Evolutionary conservation across 2,329 filamentous ascomycete species (phyloP).

Genomic region (Monosporascus sp.): DNA sequence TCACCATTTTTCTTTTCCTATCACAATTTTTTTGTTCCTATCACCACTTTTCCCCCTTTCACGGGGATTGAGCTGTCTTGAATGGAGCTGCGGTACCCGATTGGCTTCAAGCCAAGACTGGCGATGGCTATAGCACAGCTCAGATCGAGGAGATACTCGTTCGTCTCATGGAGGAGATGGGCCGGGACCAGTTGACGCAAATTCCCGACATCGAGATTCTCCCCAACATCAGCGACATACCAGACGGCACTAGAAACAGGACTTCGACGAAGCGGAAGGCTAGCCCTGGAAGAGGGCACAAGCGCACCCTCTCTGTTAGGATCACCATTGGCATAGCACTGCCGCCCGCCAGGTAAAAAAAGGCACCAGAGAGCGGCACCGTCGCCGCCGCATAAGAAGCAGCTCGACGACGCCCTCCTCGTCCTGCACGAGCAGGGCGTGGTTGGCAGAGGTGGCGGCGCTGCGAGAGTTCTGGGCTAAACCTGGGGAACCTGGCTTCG

Average conservation of each 20-base stretch:
- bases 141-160: slow-evolving; percentile 43
- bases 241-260: slow-evolving; percentile 22
- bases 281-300: slow-evolving; percentile 16
- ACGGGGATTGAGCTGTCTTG: slow-evolving; percentile 25
- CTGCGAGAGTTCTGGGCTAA: too few species aligned
- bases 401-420: too few species aligned
- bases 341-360: too few species aligned
- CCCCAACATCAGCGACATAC: slow-evolving; percentile 42
- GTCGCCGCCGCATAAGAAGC: too few species aligned
- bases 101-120: slow-evolving; percentile 45
- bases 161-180: slow-evolving; percentile 40
- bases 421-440: too few species aligned
- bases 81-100: slow-evolving; percentile 38
- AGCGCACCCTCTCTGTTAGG: slow-evolving; percentile 20
- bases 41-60: too few species aligned
- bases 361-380: too few species aligned
- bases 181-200: slow-evolving; percentile 33
- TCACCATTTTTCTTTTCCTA: background rate
- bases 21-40: too few species aligned
- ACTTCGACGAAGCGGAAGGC: slow-evolving; percentile 20
- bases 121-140: slow-evolving; percentile 40
- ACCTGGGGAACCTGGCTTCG: too few species aligned
- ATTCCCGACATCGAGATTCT: slow-evolving; percentile 57
- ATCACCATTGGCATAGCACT: too few species aligned
- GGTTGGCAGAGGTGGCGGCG: too few species aligned